Evolutionary conservation across 257 asterid genomes (phyloP).

Genomic region (Solanum pimpinellifolium): DNA sequence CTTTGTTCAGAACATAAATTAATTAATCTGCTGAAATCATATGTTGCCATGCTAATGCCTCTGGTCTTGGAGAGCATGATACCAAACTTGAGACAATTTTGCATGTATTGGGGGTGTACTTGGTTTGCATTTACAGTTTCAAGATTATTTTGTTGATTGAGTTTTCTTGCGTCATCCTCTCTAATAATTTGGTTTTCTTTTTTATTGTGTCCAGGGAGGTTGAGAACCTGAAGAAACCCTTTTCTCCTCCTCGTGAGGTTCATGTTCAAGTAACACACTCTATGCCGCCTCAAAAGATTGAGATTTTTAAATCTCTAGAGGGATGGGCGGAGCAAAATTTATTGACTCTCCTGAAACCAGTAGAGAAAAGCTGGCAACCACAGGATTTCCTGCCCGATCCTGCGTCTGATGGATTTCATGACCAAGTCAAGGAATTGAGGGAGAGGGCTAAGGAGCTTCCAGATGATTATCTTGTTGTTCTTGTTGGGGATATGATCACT

Average conservation of each 20-base stretch:
- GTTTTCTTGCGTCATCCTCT: background rate
- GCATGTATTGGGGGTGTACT: background rate
- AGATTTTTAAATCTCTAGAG: slow-evolving; percentile 58
- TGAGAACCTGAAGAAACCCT: slow-evolving; percentile 42
- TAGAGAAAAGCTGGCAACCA: slow-evolving; percentile 85
- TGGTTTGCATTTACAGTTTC: background rate
- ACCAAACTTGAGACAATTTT: background rate
- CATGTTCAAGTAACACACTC: slow-evolving; percentile 77
- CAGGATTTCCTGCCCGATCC: slow-evolving; percentile 88
- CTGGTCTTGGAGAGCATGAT: background rate
- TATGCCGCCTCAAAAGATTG: slow-evolving; percentile 66
- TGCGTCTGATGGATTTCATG: slow-evolving; percentile 61
- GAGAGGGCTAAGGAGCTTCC: slow-evolving; percentile 68
- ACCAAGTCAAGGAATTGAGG: slow-evolving; percentile 55
- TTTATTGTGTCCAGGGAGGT: slow-evolving; percentile 25
- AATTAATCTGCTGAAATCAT: background rate
- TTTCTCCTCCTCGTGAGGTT: slow-evolving; percentile 52
- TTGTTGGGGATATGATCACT: slow-evolving; percentile 82
- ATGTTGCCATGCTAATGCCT: background rate
- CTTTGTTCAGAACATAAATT: background rate
- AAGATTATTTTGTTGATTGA: background rate
- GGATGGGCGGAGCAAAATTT: slow-evolving; percentile 60
- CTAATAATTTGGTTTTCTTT: background rate
- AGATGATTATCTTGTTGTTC: slow-evolving; percentile 65
- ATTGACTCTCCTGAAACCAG: slow-evolving; percentile 61